phyloP scores from a whole-genome alignment of 2,329 filamentous ascomycete genomes.

The Calonectria crousiana region DNA sequence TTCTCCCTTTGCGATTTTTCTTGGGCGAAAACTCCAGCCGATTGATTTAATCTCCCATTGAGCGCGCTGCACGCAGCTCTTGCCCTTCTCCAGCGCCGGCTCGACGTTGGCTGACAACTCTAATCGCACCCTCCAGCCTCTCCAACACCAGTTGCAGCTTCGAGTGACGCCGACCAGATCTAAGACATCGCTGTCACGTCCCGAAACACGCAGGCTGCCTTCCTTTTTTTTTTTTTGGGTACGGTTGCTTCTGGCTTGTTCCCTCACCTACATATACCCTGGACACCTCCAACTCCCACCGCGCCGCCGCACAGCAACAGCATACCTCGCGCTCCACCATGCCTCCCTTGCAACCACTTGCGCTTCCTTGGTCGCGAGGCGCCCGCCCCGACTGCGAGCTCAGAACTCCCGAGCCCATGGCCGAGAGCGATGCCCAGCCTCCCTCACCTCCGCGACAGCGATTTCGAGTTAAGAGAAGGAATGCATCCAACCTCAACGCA shows the following conservation, averaged over 20 bases:
- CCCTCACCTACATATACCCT: slow-evolving; percentile 32
- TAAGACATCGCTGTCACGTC: slow-evolving; percentile 40
- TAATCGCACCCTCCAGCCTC: slow-evolving; percentile 21
- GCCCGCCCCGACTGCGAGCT: slow-evolving; percentile 56
- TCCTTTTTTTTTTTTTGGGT: slow-evolving; percentile 30
- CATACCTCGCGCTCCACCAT: slow-evolving; percentile 50
- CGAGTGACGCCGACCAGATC: slow-evolving; percentile 32
- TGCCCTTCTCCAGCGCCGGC: slow-evolving; percentile 6
- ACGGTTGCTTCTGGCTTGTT: slow-evolving; percentile 16
- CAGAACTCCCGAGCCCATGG: slow-evolving; percentile 66
- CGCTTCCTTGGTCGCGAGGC: slow-evolving; percentile 58
- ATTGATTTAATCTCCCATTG: background rate
- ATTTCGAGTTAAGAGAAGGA: slow-evolving; percentile 67
- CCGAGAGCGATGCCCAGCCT: slow-evolving; percentile 51
- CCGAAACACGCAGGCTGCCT: slow-evolving; percentile 37
- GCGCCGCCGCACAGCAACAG: slow-evolving; percentile 31
- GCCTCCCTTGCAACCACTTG: slow-evolving; percentile 60
- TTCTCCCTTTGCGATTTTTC: background rate
- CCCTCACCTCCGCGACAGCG: slow-evolving; percentile 66
- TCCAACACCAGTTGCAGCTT: slow-evolving; percentile 3
- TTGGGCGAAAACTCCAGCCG: background rate
- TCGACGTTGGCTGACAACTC: slow-evolving; percentile 21
- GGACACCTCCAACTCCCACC: slow-evolving; percentile 16
- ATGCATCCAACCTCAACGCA: slow-evolving; percentile 64
- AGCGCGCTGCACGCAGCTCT: background rate